A percentile compares a stretch with the other conserved stretches of the same genome.
Evolutionary conservation across 768 basidiomycete species (phyloP).

Genomic region (Mycena venus): DNA sequence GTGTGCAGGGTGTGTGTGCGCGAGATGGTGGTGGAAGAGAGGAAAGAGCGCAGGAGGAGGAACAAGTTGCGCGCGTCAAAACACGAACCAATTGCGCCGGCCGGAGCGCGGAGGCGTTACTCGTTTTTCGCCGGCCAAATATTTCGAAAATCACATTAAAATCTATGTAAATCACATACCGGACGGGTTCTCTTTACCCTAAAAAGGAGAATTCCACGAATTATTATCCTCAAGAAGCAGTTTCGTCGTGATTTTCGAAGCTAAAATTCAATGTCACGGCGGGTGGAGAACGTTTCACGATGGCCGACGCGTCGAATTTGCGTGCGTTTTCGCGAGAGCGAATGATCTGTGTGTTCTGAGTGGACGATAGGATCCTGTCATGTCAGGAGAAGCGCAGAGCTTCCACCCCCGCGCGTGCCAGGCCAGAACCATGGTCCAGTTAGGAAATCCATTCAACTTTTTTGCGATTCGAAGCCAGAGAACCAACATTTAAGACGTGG

Average conservation of each 20-base stretch:
- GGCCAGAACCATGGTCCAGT: not conserved
- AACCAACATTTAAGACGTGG: conserved; percentile 14
- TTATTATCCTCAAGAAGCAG: conserved; percentile 2
- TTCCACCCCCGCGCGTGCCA: conserved; percentile 15
- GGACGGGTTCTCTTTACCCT: not conserved
- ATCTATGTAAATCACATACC: conserved; percentile 20
- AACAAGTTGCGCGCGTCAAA: conserved; percentile 11
- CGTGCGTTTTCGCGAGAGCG: conserved; percentile 48
- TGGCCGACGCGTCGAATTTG: conserved; percentile 52
- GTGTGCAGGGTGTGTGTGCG: conserved; percentile 31
- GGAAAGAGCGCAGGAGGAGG: conserved; percentile 28
- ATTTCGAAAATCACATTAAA: conserved; percentile 11
- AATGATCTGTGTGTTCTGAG: conserved; percentile 40
- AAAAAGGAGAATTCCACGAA: conserved; percentile 24
- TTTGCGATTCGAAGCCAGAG: not conserved
- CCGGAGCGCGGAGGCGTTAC: conserved; percentile 5
- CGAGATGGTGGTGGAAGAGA: conserved; percentile 35
- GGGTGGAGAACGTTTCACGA: conserved; percentile 57
- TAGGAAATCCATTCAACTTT: conserved; percentile 12
- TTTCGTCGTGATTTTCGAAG: not conserved
- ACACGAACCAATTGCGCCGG: not conserved
- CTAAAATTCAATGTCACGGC: conserved; percentile 30
- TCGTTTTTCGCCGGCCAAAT: not conserved
- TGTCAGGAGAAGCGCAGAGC: conserved; percentile 53
- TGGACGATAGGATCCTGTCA: conserved; percentile 61